Percentiles rank a stretch among this genome's conserved stretches.
These are phyloP conservation scores for Volvariella surrecta DNA, from an alignment of 1,284 basidiomycete species.

Conservation along the genomic window DNA sequence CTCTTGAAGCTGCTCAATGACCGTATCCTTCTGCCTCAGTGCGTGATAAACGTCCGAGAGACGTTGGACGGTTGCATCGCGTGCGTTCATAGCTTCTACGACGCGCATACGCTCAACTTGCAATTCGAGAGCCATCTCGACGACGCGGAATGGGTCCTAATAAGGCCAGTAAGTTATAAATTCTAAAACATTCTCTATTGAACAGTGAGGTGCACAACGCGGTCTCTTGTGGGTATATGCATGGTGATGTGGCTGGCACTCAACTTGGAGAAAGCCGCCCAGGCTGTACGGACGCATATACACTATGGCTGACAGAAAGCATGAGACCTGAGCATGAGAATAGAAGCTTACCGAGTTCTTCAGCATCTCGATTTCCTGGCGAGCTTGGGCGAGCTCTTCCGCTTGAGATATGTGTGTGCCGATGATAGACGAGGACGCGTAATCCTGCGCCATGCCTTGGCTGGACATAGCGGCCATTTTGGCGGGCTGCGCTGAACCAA, in stretches of 20 bases:
- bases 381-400: background rate
- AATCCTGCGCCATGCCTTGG: no score
- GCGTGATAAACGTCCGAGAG: conserved; percentile 55
- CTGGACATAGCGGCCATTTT: no score
- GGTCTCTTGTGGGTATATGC: no score
- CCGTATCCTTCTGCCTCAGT: conserved; percentile 47
- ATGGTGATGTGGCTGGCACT: no score
- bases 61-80: conserved; percentile 53
- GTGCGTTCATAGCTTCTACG: conserved; percentile 50
- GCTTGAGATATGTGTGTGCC: background rate
- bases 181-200: no score
- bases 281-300: background rate
- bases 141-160: conserved; percentile 33
- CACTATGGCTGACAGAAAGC: background rate
- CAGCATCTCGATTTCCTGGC: background rate
- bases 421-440: no score
- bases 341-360: conserved; percentile 1
- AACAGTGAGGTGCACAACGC: no score
- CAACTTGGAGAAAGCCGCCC: background rate
- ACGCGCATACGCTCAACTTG: conserved; percentile 48
- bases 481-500: no score
- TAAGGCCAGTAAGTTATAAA: background rate
- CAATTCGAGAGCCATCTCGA: conserved; percentile 44
- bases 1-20: conserved; percentile 40
- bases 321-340: background rate